phyloP scores from a whole-genome alignment of 2,329 filamentous ascomycete genomes.

The Aspergillus sp. region DNA sequence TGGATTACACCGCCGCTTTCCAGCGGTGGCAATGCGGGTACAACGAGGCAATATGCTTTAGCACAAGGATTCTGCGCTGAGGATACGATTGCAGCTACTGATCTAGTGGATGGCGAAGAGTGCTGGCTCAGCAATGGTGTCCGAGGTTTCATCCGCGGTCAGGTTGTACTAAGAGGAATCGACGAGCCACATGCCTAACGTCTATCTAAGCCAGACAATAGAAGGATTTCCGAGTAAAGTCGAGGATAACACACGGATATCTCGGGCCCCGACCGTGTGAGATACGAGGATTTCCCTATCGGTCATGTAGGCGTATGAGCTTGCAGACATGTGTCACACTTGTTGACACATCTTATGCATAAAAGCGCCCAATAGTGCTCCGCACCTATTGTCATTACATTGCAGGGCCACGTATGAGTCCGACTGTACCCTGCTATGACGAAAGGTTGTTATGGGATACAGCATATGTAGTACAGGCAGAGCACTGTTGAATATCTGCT shows the following conservation, averaged over 20 bases:
- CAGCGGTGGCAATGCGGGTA: constrained; percentile 80
- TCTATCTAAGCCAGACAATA: background rate
- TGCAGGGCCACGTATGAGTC: background rate
- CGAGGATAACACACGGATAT: background rate
- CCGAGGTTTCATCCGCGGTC: constrained; percentile 67
- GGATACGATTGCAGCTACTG: constrained; percentile 59
- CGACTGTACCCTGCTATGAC: background rate
- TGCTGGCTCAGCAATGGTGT: constrained; percentile 91
- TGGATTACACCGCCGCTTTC: constrained; percentile 83
- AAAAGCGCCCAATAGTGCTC: background rate
- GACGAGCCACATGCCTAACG: background rate
- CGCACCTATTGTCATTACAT: background rate
- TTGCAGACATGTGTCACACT: background rate
- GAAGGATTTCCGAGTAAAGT: background rate
- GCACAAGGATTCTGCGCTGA: constrained; percentile 68
- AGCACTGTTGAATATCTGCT: background rate
- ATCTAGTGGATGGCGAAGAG: constrained; percentile 70
- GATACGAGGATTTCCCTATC: background rate
- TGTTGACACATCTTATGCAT: background rate
- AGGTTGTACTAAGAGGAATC: constrained; percentile 22
- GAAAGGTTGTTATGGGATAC: background rate
- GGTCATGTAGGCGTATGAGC: background rate
- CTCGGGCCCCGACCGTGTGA: background rate
- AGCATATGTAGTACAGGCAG: background rate
- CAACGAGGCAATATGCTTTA: constrained; percentile 80